A percentile compares a stretch with the other conserved stretches of the same genome.
Evolutionary conservation across 2,329 filamentous ascomycete genomes (phyloP).

Genomic region (Geosmithia flava): DNA sequence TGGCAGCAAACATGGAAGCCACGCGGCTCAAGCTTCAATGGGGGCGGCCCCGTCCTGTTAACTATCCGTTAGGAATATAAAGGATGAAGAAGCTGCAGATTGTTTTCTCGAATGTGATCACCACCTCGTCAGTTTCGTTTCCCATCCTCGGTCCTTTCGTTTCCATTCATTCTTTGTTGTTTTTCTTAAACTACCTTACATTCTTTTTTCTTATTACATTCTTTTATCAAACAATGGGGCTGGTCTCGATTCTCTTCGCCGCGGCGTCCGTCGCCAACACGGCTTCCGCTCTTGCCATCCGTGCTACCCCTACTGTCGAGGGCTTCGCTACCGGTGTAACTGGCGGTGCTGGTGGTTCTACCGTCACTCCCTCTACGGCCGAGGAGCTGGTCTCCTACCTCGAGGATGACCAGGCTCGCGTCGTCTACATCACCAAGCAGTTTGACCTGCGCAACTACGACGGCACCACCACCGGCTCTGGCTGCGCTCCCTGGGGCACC

Average conservation of each 20-base stretch:
- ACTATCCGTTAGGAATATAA: background rate
- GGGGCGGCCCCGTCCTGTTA: no score
- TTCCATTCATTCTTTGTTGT: background rate
- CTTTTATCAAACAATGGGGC: background rate
- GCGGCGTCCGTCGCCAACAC: background rate
- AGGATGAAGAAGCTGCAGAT: background rate
- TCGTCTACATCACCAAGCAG: slow-evolving; percentile 45
- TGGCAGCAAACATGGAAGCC: background rate
- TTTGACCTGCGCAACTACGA: slow-evolving; percentile 44
- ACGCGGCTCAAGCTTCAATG: no score
- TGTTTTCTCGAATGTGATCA: background rate
- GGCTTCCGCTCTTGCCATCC: background rate
- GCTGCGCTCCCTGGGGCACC: slow-evolving; percentile 29
- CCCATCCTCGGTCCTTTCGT: background rate
- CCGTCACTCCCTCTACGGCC: background rate
- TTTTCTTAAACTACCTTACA: background rate
- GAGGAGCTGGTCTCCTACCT: slow-evolving; percentile 18
- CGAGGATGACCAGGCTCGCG: slow-evolving; percentile 35
- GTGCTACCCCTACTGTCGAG: background rate
- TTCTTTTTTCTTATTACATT: background rate
- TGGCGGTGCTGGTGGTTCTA: background rate
- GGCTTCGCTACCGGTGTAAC: slow-evolving; percentile 1
- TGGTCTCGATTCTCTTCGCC: background rate
- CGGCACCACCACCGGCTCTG: slow-evolving; percentile 35
- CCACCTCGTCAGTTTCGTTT: background rate